These are phyloP conservation scores for Monascus purpureus DNA, from an alignment of 495 filamentous ascomycete species.

Conservation along the genomic window DNA sequence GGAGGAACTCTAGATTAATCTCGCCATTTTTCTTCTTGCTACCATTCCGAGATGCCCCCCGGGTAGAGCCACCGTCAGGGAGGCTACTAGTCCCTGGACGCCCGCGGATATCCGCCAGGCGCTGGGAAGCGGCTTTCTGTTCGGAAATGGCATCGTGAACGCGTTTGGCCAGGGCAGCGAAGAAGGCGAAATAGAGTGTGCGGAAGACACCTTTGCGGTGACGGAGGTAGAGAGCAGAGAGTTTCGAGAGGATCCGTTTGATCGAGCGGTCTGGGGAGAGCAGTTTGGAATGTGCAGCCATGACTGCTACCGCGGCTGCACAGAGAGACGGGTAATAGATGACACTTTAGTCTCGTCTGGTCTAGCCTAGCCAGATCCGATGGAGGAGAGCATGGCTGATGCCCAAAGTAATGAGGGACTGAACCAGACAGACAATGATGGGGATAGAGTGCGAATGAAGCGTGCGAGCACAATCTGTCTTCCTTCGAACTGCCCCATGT, in stretches of 20 bases:
- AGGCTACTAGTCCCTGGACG: constrained; percentile 41
- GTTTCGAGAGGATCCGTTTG: constrained; percentile 55
- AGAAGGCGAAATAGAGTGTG: constrained; percentile 81
- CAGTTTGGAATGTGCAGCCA: constrained; percentile 77
- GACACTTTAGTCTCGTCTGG: neutral
- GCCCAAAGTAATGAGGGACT: no score
- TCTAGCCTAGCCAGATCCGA: constrained; percentile 16
- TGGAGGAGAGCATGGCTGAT: constrained; percentile 17
- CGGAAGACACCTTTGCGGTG: constrained; percentile 85
- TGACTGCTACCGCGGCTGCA: constrained; percentile 20
- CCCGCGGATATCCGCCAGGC: constrained; percentile 49
- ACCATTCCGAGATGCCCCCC: neutral
- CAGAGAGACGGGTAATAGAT: neutral
- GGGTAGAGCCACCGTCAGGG: constrained; percentile 10
- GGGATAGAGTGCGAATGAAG: no score
- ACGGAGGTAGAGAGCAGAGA: constrained; percentile 63
- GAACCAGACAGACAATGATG: no score
- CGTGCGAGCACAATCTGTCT: no score
- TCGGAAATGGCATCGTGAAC: constrained; percentile 83
- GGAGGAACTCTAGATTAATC: constrained; percentile 91
- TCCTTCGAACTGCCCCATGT: no score
- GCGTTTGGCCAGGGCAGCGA: constrained; percentile 75
- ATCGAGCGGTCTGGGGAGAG: constrained; percentile 54
- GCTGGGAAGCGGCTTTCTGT: constrained; percentile 73
- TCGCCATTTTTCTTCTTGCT: constrained; percentile 64